Conservation (phyloP, 2,329 filamentous ascomycete species). For the Fonsecaea pedrosoi region DNA sequence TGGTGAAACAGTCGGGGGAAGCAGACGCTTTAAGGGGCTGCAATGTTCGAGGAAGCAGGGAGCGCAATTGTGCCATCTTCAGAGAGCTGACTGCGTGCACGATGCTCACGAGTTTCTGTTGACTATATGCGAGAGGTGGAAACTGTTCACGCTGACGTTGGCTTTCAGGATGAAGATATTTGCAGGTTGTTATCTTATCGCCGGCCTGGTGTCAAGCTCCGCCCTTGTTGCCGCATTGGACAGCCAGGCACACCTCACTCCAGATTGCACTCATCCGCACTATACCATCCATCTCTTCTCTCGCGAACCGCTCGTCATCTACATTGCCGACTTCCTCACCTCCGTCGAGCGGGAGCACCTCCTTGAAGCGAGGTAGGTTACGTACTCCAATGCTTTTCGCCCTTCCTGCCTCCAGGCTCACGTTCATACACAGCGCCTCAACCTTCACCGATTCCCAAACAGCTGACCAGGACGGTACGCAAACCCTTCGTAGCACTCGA, state of each 20-base stretch:
- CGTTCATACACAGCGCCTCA: constrained; percentile 46
- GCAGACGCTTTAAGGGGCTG: constrained; percentile 3
- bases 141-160: background rate
- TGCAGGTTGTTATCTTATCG: background rate
- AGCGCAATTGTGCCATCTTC: background rate
- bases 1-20: constrained; percentile 11
- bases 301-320: constrained; percentile 60
- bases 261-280: constrained; percentile 8
- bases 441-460: constrained; percentile 28
- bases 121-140: background rate
- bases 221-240: constrained; percentile 3
- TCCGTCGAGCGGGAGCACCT: constrained; percentile 56
- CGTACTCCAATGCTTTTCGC: background rate
- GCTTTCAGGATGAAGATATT: constrained; percentile 2
- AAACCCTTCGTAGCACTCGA: constrained; percentile 49
- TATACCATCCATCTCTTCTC: constrained; percentile 40
- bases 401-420: background rate
- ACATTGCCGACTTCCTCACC: constrained; percentile 61
- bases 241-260: background rate
- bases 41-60: background rate
- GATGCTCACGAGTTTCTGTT: background rate
- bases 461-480: constrained; percentile 25
- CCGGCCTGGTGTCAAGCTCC: background rate
- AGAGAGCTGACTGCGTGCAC: background rate
- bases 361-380: constrained; percentile 42